A percentile compares a stretch with the other conserved stretches of the same genome.
phyloP scores from a whole-genome alignment of 306 rosid genomes.

The Oemleria cerasiformis region DNA sequence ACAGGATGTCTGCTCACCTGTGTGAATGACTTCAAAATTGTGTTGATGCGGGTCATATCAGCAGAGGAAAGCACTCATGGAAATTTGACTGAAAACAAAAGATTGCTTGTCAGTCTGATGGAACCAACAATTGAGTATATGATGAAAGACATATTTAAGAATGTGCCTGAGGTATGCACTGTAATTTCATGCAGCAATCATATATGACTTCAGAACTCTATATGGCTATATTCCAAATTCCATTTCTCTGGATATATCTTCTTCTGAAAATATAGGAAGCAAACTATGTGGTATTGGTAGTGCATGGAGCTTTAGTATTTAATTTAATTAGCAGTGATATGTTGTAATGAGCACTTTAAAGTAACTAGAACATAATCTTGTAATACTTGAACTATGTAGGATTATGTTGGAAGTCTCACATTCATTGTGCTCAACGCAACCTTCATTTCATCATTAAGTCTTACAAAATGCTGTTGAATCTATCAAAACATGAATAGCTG shows the following conservation, averaged over 20 bases:
- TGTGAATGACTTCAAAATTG: constrained; percentile 58
- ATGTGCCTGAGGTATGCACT: constrained; percentile 63
- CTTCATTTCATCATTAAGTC: constrained; percentile 17
- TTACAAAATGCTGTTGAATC: constrained; percentile 17
- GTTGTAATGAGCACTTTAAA: constrained; percentile 12
- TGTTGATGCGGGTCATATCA: constrained; percentile 43
- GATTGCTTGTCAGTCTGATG: constrained; percentile 54
- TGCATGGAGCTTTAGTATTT: background rate
- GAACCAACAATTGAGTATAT: constrained; percentile 89
- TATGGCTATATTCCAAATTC: constrained; percentile 16
- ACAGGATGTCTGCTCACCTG: constrained; percentile 75
- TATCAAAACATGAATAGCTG: background rate
- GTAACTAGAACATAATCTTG: background rate
- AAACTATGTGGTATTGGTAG: background rate
- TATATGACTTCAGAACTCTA: constrained; percentile 11
- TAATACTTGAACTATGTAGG: background rate
- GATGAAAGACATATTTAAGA: constrained; percentile 63
- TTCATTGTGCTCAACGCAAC: background rate
- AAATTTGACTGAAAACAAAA: constrained; percentile 37
- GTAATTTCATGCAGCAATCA: constrained; percentile 17
- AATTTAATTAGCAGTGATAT: background rate
- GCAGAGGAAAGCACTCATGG: constrained; percentile 38
- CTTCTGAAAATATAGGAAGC: background rate
- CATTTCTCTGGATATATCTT: constrained; percentile 5
- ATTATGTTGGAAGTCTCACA: background rate